Percentiles rank a stretch among this genome's conserved stretches.
Evolutionary conservation across 2,329 filamentous ascomycete genomes (phyloP).

Genomic region (Capronia epimyces): DNA sequence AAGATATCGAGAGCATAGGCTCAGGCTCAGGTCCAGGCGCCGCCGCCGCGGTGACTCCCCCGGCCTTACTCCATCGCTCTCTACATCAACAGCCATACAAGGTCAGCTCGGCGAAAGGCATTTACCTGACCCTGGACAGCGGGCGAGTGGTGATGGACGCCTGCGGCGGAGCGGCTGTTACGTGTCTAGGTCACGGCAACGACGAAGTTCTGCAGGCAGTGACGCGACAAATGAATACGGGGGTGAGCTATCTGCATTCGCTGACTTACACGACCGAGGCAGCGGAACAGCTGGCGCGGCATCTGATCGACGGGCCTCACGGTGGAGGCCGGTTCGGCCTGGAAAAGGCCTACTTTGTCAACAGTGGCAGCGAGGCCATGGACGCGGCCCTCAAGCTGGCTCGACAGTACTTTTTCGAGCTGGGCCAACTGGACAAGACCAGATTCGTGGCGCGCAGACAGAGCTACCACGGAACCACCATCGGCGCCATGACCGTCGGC

Average conservation of each 20-base stretch:
- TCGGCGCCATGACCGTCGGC: constrained; percentile 44
- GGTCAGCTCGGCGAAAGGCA: constrained; percentile 47
- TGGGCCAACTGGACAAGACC: constrained; percentile 34
- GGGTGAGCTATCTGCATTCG: constrained; percentile 50
- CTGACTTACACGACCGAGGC: constrained; percentile 53
- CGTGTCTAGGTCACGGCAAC: constrained; percentile 64
- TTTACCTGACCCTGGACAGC: constrained; percentile 49
- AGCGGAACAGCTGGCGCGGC: constrained; percentile 49
- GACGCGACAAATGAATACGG: constrained; percentile 48
- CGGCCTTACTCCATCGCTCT: constrained; percentile 47
- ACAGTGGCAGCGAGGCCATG: constrained; percentile 53
- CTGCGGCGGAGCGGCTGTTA: constrained; percentile 65
- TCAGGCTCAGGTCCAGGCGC: neutral
- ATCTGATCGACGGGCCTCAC: constrained; percentile 46
- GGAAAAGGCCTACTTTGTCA: constrained; percentile 52
- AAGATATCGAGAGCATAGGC: neutral
- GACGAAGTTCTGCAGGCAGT: constrained; percentile 56
- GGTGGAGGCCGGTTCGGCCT: constrained; percentile 37
- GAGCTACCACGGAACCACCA: constrained; percentile 49
- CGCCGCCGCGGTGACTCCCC: neutral
- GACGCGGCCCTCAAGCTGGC: constrained; percentile 48
- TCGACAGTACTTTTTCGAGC: constrained; percentile 46
- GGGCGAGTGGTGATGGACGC: constrained; percentile 64
- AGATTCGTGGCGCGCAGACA: constrained; percentile 43
- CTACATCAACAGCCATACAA: constrained; percentile 44